These are phyloP conservation scores for Vigna unguiculata DNA, from an alignment of 306 rosid genomes.

Conservation along the genomic window DNA sequence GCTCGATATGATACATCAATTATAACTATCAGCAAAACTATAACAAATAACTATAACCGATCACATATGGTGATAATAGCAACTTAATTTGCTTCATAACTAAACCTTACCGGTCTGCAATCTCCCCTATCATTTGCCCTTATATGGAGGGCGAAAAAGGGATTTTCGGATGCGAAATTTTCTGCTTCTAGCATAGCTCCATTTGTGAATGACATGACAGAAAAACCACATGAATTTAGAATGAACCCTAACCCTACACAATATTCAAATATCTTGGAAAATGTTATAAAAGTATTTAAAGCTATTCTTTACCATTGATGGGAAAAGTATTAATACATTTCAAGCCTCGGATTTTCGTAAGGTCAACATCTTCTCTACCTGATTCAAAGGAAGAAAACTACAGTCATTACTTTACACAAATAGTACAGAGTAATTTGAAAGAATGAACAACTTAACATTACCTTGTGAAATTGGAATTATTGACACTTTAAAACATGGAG, in stretches of 20 bases:
- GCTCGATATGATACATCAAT: background rate
- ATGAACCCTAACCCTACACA: background rate
- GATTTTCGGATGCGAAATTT: slow-evolving; percentile 14
- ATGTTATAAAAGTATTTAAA: background rate
- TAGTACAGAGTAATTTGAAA: background rate
- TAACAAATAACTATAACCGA: too few species aligned
- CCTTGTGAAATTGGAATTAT: slow-evolving; percentile 1
- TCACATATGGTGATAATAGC: background rate
- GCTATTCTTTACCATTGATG: background rate
- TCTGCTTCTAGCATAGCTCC: slow-evolving; percentile 7
- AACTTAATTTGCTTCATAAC: background rate
- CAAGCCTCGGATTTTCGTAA: background rate
- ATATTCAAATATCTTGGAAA: background rate
- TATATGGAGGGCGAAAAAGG: background rate
- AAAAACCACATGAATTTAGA: background rate
- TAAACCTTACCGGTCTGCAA: slow-evolving; percentile 17
- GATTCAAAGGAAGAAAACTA: background rate
- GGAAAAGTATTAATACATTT: background rate
- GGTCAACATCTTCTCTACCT: background rate
- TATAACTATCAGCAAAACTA: background rate
- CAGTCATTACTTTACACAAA: background rate
- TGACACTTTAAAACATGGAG: background rate
- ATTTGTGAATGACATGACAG: background rate
- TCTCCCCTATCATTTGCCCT: background rate
- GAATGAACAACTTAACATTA: background rate